Conservation (phyloP, 176 grass and related monocot genomes). For the Urochloa ruziziensis region DNA sequence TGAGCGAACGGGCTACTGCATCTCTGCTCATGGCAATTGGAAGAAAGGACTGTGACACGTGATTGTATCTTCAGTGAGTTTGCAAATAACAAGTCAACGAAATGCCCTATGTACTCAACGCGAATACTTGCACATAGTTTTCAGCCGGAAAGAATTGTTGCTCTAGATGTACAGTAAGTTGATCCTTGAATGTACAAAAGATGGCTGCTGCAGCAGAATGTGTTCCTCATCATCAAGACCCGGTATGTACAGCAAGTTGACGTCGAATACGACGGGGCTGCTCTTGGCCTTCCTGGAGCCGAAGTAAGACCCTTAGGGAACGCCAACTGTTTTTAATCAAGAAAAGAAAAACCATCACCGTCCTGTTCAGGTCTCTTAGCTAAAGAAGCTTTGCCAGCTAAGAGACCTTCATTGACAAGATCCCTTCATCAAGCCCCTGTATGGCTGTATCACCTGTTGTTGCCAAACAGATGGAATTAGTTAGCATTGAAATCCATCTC, state of each 20-base stretch:
- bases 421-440: conserved; percentile 93
- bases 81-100: neutral
- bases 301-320: conserved; percentile 89
- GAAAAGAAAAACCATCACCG: conserved; percentile 9
- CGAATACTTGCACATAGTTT: neutral
- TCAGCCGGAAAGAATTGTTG: conserved; percentile 23
- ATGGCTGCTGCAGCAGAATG: neutral
- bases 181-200: neutral
- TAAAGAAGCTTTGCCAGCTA: neutral
- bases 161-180: conserved; percentile 20
- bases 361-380: neutral
- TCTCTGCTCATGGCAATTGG: too few species aligned
- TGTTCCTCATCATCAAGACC: conserved; percentile 81
- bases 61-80: neutral
- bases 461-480: neutral
- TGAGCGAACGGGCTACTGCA: too few species aligned
- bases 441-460: conserved; percentile 73
- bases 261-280: conserved; percentile 88
- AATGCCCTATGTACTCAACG: neutral
- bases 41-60: too few species aligned
- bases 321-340: conserved; percentile 57
- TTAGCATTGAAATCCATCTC: neutral
- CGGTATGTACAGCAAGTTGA: conserved; percentile 79
- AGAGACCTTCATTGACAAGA: conserved; percentile 90
- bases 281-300: conserved; percentile 83